Base-by-base conservation (phyloP, 208 protist species). In the Trypanosoma vivax region DNA sequence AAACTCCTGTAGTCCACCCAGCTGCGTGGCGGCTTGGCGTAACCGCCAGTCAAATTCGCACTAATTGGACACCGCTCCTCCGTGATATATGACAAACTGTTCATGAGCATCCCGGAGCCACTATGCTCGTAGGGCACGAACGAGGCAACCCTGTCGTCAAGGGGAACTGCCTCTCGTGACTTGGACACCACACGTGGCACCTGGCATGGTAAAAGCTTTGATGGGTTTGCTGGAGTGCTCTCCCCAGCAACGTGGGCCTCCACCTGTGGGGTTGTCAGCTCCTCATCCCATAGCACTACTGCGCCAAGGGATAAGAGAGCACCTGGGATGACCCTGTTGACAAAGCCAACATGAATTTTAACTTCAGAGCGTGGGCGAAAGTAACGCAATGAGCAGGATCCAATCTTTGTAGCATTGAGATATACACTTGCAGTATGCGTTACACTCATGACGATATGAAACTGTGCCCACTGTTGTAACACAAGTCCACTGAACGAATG, bases 1-100 rank as follows among this genome's bases (percentile, higher is more conserved):
- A 92, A 66, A 11, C 68, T 54, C 30, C 66, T 66, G 66, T 79
- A 92, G 69, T 89, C 70, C 11, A 89, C 68, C 80, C 78, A 85
- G 33, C 60, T 61, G 45, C 79, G 70, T 4, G 85, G 85, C 40
- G 76, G 70, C n/a, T 64, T 50, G 2, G 76, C 66, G 55, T 88
- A 83, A 19, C 71, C 70, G 21, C 85, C 85, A 13, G 74, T 61
- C 19, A 89, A 58, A 57, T 85, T 87, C 28, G 84, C 80, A 25
- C 83, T 37, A 9, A 85, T 62, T 13, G 77, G 70, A 45, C 35
- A 60, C 1, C 27, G 42, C 14, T 46, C 50, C 1, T 28, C 30
- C n/a, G 13, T 1, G 10, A n/a, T 23, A 5, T 14, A 60, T 60
- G 31, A 52, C 24, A 82, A 40, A 11, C 80, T 52, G 60, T 87